Base-by-base conservation (phyloP, 345 rosid species). In the Pugionium dolabratum region DNA sequence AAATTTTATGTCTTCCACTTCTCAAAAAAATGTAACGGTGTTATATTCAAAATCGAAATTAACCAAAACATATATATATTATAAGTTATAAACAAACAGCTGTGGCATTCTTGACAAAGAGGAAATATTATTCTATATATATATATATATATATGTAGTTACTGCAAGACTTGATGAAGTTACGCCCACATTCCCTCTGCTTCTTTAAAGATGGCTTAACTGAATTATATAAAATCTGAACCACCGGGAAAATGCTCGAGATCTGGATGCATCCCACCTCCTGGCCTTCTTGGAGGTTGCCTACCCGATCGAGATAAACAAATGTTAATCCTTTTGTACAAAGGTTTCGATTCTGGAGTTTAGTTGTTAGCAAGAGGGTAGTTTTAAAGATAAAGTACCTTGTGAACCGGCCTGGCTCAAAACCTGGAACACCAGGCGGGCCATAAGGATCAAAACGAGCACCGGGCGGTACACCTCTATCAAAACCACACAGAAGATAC, bases 371-470 rank as follows among this genome's bases (percentile, higher is more conserved):
- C 4, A 37, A 36, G 3, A 37, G 35, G 41, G 11, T 53, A 35
- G 31, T 51, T 53, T 33, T 10, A 0, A 53, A 53, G 5, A 33
- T 31, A 9, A 44, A 54, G 1, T 81, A 93, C 98, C 98, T 87
- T 67, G 43, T 46, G 74, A 93, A 85, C 34, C 90, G 79, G 70
- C 57, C 59, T 8, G 94, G 97, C 75, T 93, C 94, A 67, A 86
- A 93, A 36, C 90, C 99, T 33, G 96, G 92, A 71, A 87, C 75
- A 4, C 78, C 82, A 5, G 98, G 95, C 0, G 98, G 99, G 11
- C 99, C 99, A 65, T 62, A 83, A 2, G 99, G 97, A 78, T 93
- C 96, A 66, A 86, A 90, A 50, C 95, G 92, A 62, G 97, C 92
- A 76, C 98, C 98, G 6, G 96, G 97, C 64, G 94, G 97, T 51